Conservation (phyloP, 164 flowering plant genomes). For the Stephania cephalantha region DNA sequence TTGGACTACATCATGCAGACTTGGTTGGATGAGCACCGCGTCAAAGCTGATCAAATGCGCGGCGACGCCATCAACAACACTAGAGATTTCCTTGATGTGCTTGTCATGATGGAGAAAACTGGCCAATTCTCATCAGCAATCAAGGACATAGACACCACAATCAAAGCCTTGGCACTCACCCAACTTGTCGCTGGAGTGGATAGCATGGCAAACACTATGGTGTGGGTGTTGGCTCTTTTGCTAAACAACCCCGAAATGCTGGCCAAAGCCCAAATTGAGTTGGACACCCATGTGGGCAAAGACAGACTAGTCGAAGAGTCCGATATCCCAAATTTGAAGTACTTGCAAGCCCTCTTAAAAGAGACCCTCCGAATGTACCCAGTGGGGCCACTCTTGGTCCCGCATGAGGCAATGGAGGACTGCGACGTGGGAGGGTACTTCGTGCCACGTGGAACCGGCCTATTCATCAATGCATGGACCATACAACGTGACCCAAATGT, state of each 20-base stretch:
- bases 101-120: neutral
- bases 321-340: neutral
- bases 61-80: neutral
- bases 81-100: neutral
- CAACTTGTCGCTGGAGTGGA: neutral
- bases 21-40: neutral
- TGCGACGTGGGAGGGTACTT: neutral
- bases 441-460: neutral
- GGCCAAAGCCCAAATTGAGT: neutral
- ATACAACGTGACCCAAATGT: conserved; percentile 4
- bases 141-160: neutral
- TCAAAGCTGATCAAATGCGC: neutral
- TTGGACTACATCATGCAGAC: neutral
- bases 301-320: neutral
- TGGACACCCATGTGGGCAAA: neutral
- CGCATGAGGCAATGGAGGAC: neutral
- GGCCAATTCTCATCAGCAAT: neutral
- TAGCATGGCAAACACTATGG: neutral
- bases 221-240: neutral
- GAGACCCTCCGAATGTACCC: neutral
- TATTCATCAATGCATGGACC: neutral
- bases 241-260: neutral
- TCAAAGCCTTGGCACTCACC: neutral
- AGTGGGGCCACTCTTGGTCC: neutral
- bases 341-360: neutral